These are phyloP conservation scores for Vicia sativa DNA, from an alignment of 306 rosid species.

Conservation along the genomic window DNA sequence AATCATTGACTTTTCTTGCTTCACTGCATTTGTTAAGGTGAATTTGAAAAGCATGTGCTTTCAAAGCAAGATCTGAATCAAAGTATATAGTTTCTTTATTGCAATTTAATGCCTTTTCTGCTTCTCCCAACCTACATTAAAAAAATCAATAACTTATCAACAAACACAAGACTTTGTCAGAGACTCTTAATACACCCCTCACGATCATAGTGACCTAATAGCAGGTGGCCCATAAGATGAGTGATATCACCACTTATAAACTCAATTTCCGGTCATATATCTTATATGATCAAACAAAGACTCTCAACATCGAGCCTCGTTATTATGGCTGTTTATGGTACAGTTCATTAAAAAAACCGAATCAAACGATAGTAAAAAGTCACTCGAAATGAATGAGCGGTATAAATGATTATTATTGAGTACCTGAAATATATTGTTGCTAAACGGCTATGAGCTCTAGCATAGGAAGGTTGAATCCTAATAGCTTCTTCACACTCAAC, in stretches of 20 bases:
- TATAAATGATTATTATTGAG: not conserved
- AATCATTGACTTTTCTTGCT: constrained; percentile 62
- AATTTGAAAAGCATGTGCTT: constrained; percentile 61
- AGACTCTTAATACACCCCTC: too few species aligned
- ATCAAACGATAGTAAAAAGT: too few species aligned
- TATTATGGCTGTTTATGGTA: too few species aligned
- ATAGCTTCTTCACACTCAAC: constrained; percentile 75
- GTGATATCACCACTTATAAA: not conserved
- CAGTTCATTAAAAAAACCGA: too few species aligned
- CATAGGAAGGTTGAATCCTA: constrained; percentile 72
- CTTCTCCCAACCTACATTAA: constrained; percentile 76
- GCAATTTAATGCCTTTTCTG: constrained; percentile 66
- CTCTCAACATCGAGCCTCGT: not conserved
- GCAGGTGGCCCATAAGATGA: not conserved
- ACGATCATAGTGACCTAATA: not conserved
- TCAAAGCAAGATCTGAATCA: constrained; percentile 42
- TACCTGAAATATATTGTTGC: constrained; percentile 88
- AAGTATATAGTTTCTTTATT: constrained; percentile 51
- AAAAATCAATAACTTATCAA: constrained; percentile 1
- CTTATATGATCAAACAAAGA: not conserved
- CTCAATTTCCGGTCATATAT: not conserved
- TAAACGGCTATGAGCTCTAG: constrained; percentile 84
- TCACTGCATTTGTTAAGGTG: constrained; percentile 65
- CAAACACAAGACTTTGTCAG: not conserved
- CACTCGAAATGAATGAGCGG: not conserved